phyloP scores from a whole-genome alignment of 805 yeast genomes.

The Wickerhamiella australiensis region DNA sequence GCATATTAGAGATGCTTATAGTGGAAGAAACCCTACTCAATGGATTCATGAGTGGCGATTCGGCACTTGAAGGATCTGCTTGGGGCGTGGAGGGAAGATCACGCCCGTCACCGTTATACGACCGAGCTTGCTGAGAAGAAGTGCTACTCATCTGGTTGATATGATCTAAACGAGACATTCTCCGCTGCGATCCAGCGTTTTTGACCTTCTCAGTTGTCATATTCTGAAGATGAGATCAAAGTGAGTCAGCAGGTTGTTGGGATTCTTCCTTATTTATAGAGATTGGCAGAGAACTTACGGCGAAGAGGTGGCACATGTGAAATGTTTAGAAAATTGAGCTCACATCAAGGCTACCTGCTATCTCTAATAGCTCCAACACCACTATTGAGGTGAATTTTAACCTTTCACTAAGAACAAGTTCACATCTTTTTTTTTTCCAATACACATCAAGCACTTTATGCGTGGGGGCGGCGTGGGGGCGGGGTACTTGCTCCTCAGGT shows the following conservation, averaged over 20 bases:
- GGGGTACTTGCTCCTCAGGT: too few relatives aligned
- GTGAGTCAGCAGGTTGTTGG: not conserved
- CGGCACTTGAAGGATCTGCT: slow-evolving; percentile 20
- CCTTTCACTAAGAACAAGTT: too few relatives aligned
- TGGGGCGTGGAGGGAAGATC: slow-evolving; percentile 1
- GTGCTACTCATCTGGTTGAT: slow-evolving; percentile 19
- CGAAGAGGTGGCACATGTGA: too few relatives aligned
- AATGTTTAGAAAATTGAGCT: too few relatives aligned
- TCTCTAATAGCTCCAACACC: too few relatives aligned
- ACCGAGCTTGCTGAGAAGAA: slow-evolving; percentile 13
- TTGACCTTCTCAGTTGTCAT: not conserved
- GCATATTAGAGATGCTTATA: not conserved
- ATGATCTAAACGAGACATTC: slow-evolving; percentile 20
- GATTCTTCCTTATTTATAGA: too few relatives aligned
- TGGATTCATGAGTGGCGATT: slow-evolving; percentile 17
- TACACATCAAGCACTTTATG: too few relatives aligned
- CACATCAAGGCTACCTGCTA: too few relatives aligned
- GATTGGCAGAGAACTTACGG: too few relatives aligned
- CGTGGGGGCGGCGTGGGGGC: too few relatives aligned
- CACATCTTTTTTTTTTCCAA: too few relatives aligned
- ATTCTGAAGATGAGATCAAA: not conserved
- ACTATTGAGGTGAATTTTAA: too few relatives aligned
- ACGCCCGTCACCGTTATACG: slow-evolving; percentile 5
- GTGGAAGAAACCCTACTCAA: slow-evolving; percentile 5
- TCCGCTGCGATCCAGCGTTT: slow-evolving; percentile 6